Percentiles rank a stretch among this genome's conserved stretches.
phyloP scores from a whole-genome alignment of 192 early-diverging fungal species.

The Coemansia sp. region DNA sequence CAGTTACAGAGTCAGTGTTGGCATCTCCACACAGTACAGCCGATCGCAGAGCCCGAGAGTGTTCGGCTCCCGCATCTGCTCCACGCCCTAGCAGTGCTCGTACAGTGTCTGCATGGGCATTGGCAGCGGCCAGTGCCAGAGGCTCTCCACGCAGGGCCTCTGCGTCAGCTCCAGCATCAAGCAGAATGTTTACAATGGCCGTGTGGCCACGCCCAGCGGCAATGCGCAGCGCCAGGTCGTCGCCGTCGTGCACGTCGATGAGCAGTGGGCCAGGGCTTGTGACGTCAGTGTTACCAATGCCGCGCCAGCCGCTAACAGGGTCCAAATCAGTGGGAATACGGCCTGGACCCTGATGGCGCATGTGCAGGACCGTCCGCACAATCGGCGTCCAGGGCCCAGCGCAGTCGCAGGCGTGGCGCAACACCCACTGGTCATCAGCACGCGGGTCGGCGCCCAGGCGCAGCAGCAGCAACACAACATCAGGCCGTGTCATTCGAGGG shows the following conservation, averaged over 20 bases:
- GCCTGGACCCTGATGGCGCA: background rate
- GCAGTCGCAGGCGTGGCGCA: slow-evolving; percentile 43
- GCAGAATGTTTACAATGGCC: slow-evolving; percentile 22
- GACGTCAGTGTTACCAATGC: background rate
- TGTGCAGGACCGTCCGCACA: slow-evolving; percentile 37
- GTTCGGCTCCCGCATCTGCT: slow-evolving; percentile 25
- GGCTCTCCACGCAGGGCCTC: slow-evolving; percentile 29
- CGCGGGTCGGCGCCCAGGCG: slow-evolving; percentile 51
- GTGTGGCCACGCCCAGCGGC: slow-evolving; percentile 36
- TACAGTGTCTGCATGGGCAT: slow-evolving; percentile 14
- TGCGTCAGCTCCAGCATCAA: slow-evolving; percentile 30
- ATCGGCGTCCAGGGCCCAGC: slow-evolving; percentile 29
- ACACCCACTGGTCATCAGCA: slow-evolving; percentile 52
- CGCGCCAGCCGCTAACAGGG: background rate
- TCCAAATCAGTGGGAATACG: background rate
- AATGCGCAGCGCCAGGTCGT: slow-evolving; percentile 38
- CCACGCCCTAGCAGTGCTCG: slow-evolving; percentile 30
- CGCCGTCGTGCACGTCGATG: slow-evolving; percentile 33
- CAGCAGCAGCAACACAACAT: slow-evolving; percentile 48
- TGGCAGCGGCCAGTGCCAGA: slow-evolving; percentile 35
- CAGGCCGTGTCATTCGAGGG: slow-evolving; percentile 36
- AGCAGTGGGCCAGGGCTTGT: slow-evolving; percentile 3
- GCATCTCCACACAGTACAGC: slow-evolving; percentile 49
- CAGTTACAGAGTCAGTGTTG: slow-evolving; percentile 16
- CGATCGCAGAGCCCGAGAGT: slow-evolving; percentile 39